Percentiles rank a stretch among this genome's conserved stretches.
Evolutionary conservation across 1,284 basidiomycete genomes (phyloP).

Genomic region (Puccinia polysora): DNA sequence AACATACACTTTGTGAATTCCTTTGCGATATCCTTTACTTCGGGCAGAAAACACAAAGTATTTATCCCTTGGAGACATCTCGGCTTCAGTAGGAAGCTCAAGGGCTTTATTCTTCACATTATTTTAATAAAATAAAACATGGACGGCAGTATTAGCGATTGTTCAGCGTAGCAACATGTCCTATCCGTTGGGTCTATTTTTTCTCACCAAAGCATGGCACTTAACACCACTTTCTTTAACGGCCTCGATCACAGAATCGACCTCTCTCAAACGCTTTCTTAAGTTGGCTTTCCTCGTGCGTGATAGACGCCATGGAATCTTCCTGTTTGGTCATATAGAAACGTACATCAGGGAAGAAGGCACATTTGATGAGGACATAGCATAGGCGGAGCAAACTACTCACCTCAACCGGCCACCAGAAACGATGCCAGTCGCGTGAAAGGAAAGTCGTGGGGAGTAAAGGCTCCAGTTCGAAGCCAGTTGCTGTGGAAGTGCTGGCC

Average conservation of each 20-base stretch:
- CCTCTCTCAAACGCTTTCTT: slow-evolving; percentile 43
- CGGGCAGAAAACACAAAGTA: slow-evolving; percentile 43
- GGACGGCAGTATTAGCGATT: background rate
- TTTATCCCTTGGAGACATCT: slow-evolving; percentile 44
- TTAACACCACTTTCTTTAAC: slow-evolving; percentile 40
- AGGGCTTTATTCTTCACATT: slow-evolving; percentile 27
- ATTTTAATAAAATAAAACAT: background rate
- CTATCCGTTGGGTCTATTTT: too few species aligned
- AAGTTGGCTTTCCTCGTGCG: slow-evolving; percentile 42
- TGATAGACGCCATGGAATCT: slow-evolving; percentile 44
- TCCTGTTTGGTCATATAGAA: slow-evolving; percentile 19
- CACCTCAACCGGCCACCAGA: slow-evolving; percentile 7
- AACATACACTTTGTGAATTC: slow-evolving; percentile 44
- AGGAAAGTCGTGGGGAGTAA: background rate
- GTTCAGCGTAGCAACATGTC: background rate
- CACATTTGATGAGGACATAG: background rate
- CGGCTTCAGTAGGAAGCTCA: slow-evolving; percentile 41
- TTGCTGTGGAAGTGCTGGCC: background rate
- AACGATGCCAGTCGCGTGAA: slow-evolving; percentile 7
- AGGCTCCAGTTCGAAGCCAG: background rate
- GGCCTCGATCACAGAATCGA: slow-evolving; percentile 43
- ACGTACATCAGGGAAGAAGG: background rate
- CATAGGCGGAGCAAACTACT: background rate
- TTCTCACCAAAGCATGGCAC: slow-evolving; percentile 39
- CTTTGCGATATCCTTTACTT: slow-evolving; percentile 44